phyloP scores from a whole-genome alignment of 306 rosid genomes.

The Abrus precatorius region DNA sequence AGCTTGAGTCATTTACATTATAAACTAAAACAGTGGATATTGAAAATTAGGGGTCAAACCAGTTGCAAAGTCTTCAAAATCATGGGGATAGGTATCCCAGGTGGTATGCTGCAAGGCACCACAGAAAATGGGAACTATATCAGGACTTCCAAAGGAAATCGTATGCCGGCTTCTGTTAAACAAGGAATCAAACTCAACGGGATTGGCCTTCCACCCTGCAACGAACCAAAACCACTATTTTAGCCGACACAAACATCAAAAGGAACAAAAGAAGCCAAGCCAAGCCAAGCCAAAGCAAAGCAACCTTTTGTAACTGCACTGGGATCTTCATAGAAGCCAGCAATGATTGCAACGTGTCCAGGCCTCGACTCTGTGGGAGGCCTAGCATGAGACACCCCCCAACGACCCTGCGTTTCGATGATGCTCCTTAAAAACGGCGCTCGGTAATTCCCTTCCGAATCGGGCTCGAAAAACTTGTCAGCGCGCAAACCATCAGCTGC shows the following conservation, averaged over 20 bases:
- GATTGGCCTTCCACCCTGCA: constrained; percentile 97
- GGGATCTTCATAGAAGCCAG: constrained; percentile 96
- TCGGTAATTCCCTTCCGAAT: constrained; percentile 69
- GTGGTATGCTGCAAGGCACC: constrained; percentile 84
- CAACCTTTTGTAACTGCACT: constrained; percentile 93
- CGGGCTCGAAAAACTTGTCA: constrained; percentile 90
- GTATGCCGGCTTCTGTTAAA: constrained; percentile 86
- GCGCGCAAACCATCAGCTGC: constrained; percentile 96
- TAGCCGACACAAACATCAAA: constrained; percentile 6
- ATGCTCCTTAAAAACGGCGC: constrained; percentile 84
- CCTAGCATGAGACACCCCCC: constrained; percentile 98
- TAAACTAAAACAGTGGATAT: neutral
- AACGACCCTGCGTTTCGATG: constrained; percentile 77
- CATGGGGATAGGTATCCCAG: constrained; percentile 87
- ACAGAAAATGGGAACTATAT: constrained; percentile 90
- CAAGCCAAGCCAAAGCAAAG: neutral
- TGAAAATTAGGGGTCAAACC: constrained; percentile 59
- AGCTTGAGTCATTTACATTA: neutral
- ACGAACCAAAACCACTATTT: constrained; percentile 40
- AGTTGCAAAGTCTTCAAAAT: constrained; percentile 87
- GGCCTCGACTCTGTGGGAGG: constrained; percentile 98
- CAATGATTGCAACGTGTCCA: constrained; percentile 85
- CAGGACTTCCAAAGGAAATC: constrained; percentile 87
- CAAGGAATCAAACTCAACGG: constrained; percentile 92
- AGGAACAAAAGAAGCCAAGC: constrained; percentile 9